Evolutionary conservation across 169 alveolate species (phyloP).

Genomic region (Plasmodium coatneyi): DNA sequence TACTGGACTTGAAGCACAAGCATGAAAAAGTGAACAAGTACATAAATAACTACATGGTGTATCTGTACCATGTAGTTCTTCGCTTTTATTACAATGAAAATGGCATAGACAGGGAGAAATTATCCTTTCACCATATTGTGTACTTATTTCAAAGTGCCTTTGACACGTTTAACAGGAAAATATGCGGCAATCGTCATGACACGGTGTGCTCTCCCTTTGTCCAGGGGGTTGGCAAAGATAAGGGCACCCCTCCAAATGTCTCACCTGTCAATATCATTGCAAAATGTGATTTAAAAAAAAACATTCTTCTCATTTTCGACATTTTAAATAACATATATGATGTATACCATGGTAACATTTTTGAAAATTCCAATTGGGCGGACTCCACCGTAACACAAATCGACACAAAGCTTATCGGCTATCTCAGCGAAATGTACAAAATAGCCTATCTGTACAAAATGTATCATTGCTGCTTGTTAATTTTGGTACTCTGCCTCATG

Average conservation of each 20-base stretch:
- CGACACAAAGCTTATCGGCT: conserved; percentile 48
- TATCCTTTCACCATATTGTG: conserved; percentile 32
- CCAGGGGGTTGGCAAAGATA: neutral
- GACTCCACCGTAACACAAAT: conserved; percentile 18
- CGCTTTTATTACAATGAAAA: conserved; percentile 45
- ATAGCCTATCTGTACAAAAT: conserved; percentile 32
- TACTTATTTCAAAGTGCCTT: conserved; percentile 27
- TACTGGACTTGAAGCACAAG: conserved; percentile 18
- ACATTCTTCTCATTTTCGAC: conserved; percentile 55
- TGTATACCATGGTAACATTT: conserved; percentile 32
- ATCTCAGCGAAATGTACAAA: conserved; percentile 71
- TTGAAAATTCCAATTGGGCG: neutral
- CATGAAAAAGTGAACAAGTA: conserved; percentile 38
- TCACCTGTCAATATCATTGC: neutral
- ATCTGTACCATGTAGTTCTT: conserved; percentile 14
- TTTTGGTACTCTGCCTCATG: conserved; percentile 42
- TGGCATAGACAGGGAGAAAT: conserved; percentile 20
- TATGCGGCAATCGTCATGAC: neutral
- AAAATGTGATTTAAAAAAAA: conserved; percentile 20
- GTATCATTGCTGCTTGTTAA: conserved; percentile 24
- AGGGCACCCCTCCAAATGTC: neutral
- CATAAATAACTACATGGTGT: conserved; percentile 22
- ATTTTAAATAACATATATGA: conserved; percentile 56
- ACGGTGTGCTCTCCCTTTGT: neutral
- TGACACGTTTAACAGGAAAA: conserved; percentile 8